Evolutionary conservation across 2,329 filamentous ascomycete species (phyloP), one percentile per base, ranked within the genome.

Genomic region (Passalora sequoiae): DNA sequence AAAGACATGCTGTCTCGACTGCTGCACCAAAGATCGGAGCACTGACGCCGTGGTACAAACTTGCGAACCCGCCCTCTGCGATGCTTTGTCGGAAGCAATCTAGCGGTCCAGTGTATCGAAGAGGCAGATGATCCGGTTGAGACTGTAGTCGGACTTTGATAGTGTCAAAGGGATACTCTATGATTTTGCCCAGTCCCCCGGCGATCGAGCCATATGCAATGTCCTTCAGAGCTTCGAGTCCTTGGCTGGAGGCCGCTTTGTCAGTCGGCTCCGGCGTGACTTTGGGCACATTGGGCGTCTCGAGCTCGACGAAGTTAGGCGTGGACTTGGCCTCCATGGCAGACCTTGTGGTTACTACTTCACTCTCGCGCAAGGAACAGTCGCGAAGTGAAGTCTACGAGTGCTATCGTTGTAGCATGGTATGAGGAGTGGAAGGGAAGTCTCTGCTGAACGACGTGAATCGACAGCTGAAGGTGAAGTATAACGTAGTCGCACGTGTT

Each of bases 151-250:
- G 86, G 47, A 98, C 92, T 70, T 98, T 98, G 66, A 98, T 83
- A 0, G 92, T 98, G 69, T 98, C 92, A 69, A 98, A 98, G 17
- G 92, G 92, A 65, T 96, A 98, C 66, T 98, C 92, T 62, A 98
- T 91, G 65, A 91, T 87, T 72, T 97, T 98, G 50, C 91, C 91
- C 25, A 87, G 82, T 47, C 94, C 80, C 48, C 92, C 92, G 43
- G 91, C 89, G 68, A 89, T 80, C 46, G 91, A 96, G 63, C 92
- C 92, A 65, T 88, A 97, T 8, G 83, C 62, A 43, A 98, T 79
- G 61, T 97, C 89, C 66, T 95, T 89, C 29, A 91, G 60, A 4
- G 87, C 86, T 59, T 92, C 84, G 21, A 74, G 55, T 38, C 73
- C 73, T 58, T 79, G 74, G 30, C 40, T 53, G 28, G 54, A 40